Evolutionary conservation across 371 early-diverging fungal species (phyloP).

Genomic region (Apophysomyces sp.): DNA sequence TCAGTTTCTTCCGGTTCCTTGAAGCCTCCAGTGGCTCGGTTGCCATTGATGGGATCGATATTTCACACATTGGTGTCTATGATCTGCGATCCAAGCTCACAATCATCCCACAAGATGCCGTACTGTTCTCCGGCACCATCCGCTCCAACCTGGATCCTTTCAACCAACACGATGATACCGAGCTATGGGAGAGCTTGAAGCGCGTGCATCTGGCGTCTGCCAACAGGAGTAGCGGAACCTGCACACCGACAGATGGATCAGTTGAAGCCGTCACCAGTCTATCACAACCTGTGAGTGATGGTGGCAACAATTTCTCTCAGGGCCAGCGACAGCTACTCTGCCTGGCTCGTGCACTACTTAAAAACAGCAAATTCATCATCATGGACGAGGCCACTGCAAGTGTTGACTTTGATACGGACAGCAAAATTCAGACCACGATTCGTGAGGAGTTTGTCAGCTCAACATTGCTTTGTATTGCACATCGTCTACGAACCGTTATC

Average conservation of each 20-base stretch:
- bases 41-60: slow-evolving; percentile 76
- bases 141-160: slow-evolving; percentile 76
- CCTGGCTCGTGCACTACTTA: slow-evolving; percentile 69
- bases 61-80: slow-evolving; percentile 67
- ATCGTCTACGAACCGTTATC: slow-evolving; percentile 67
- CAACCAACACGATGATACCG: slow-evolving; percentile 54
- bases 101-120: slow-evolving; percentile 85
- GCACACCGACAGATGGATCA: neutral
- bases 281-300: slow-evolving; percentile 48
- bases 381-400: slow-evolving; percentile 63
- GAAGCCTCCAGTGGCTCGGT: slow-evolving; percentile 74
- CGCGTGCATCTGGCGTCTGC: slow-evolving; percentile 45
- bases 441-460: slow-evolving; percentile 47
- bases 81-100: slow-evolving; percentile 73
- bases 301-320: slow-evolving; percentile 66
- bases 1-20: slow-evolving; percentile 77
- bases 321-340: slow-evolving; percentile 82
- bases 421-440: slow-evolving; percentile 59
- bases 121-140: slow-evolving; percentile 78
- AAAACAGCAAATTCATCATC: slow-evolving; percentile 44
- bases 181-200: slow-evolving; percentile 72
- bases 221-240: neutral
- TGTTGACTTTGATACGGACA: slow-evolving; percentile 62
- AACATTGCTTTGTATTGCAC: slow-evolving; percentile 56
- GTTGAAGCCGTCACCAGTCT: slow-evolving; percentile 12